Evolutionary conservation across 169 alveolate species (phyloP).

Genomic region (Neospora caninum): DNA sequence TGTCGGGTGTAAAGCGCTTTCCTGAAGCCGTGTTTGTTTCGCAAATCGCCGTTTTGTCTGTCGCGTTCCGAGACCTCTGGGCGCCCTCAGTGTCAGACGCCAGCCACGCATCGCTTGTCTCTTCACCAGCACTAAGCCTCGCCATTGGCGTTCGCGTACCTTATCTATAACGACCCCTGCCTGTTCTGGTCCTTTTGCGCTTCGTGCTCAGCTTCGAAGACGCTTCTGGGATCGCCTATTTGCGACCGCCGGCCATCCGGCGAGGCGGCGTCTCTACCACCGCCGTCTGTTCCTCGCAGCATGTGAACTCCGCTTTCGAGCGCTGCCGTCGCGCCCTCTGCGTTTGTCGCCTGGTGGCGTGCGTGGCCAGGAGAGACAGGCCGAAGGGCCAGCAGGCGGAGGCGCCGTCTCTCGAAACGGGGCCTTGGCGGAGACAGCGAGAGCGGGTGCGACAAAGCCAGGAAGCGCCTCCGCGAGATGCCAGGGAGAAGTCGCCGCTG

Average conservation of each 20-base stretch:
- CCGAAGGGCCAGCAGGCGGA: background rate
- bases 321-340: background rate
- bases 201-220: background rate
- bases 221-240: constrained; percentile 35
- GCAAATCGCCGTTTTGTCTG: too few species aligned
- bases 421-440: background rate
- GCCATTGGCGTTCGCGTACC: too few species aligned
- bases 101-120: too few species aligned
- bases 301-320: background rate
- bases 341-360: background rate
- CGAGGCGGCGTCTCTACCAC: background rate
- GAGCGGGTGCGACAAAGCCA: background rate
- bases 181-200: background rate
- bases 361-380: background rate
- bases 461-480: background rate
- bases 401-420: background rate
- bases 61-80: too few species aligned
- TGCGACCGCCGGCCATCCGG: background rate
- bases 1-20: too few species aligned
- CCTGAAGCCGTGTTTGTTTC: too few species aligned
- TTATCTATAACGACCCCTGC: too few species aligned
- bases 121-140: too few species aligned
- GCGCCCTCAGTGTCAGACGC: too few species aligned
- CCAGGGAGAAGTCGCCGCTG: background rate
- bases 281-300: background rate